These are phyloP conservation scores for Leucosporidium creatinivorum DNA, from an alignment of 768 basidiomycete genomes.

Conservation along the genomic window DNA sequence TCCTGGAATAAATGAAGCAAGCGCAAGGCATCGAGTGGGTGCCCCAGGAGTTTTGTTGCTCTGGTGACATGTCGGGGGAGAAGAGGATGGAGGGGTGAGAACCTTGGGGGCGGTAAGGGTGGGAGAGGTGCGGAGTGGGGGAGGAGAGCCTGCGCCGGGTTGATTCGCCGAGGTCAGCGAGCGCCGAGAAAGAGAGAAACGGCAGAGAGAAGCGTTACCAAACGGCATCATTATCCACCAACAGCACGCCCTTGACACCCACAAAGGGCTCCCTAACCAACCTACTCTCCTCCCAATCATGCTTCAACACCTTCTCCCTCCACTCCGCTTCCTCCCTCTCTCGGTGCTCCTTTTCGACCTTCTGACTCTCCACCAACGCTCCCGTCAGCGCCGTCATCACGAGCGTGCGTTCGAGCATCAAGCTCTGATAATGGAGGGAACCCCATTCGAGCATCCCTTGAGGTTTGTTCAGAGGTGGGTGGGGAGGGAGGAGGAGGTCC, in stretches of 20 bases:
- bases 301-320: conserved; percentile 4
- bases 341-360: conserved; percentile 5
- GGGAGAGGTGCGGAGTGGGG: conserved; percentile 21
- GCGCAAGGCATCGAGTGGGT: conserved; percentile 27
- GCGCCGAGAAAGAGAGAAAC: background rate
- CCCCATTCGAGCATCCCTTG: conserved; percentile 27
- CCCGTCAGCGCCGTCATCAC: conserved; percentile 25
- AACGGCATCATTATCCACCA: conserved; percentile 34
- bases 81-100: conserved; percentile 28
- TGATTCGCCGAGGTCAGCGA: background rate
- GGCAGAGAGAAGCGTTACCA: conserved; percentile 20
- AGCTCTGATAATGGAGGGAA: conserved; percentile 26
- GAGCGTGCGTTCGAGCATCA: conserved; percentile 32
- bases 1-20: conserved; percentile 34
- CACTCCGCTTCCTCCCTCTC: conserved; percentile 11
- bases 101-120: conserved; percentile 25
- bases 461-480: background rate
- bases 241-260: conserved; percentile 26
- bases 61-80: conserved; percentile 29
- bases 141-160: conserved; percentile 25
- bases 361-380: conserved; percentile 25
- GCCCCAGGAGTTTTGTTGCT: conserved; percentile 26
- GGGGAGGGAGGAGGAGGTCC: conserved; percentile 28
- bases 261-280: conserved; percentile 1
- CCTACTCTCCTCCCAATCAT: conserved; percentile 26